Conservation (phyloP, 805 yeast species). For the Clavispora vitiphila region DNA sequence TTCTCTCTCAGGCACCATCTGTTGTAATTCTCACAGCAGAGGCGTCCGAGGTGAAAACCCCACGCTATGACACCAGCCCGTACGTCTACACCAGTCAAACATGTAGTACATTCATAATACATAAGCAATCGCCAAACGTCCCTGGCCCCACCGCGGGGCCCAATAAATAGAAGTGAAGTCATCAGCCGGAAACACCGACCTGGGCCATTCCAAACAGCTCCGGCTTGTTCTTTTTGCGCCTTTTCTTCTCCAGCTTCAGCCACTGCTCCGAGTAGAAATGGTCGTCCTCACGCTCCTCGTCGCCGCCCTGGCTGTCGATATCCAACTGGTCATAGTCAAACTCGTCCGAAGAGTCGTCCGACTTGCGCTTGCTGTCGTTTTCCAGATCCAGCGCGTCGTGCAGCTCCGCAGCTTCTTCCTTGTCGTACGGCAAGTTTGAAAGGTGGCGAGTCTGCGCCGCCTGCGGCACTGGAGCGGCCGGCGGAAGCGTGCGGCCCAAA, state of each 20-base stretch:
- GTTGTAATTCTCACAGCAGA: no score
- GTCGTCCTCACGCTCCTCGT: slow-evolving; percentile 13
- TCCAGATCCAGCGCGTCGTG: background rate
- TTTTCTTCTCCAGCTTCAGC: slow-evolving; percentile 6
- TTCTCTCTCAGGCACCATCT: no score
- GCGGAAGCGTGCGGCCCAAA: slow-evolving; percentile 11
- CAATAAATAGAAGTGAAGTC: background rate
- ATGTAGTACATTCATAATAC: no score
- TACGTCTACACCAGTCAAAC: no score
- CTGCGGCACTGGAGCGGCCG: slow-evolving; percentile 4
- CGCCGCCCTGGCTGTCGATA: slow-evolving; percentile 11
- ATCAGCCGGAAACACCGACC: background rate
- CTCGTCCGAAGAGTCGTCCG: slow-evolving; percentile 5
- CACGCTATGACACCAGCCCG: no score
- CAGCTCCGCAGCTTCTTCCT: background rate
- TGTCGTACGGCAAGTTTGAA: slow-evolving; percentile 5
- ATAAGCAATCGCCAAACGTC: no score
- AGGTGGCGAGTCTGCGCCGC: slow-evolving; percentile 8
- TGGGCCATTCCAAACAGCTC: background rate
- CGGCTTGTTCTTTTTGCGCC: background rate
- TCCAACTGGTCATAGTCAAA: slow-evolving; percentile 13
- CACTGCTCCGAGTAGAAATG: slow-evolving; percentile 11
- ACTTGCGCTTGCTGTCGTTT: background rate
- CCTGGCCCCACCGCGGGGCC: background rate
- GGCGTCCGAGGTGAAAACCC: no score